Evolutionary conservation across 768 basidiomycete genomes (phyloP).

Genomic region (Panaeolus papilionaceus): DNA sequence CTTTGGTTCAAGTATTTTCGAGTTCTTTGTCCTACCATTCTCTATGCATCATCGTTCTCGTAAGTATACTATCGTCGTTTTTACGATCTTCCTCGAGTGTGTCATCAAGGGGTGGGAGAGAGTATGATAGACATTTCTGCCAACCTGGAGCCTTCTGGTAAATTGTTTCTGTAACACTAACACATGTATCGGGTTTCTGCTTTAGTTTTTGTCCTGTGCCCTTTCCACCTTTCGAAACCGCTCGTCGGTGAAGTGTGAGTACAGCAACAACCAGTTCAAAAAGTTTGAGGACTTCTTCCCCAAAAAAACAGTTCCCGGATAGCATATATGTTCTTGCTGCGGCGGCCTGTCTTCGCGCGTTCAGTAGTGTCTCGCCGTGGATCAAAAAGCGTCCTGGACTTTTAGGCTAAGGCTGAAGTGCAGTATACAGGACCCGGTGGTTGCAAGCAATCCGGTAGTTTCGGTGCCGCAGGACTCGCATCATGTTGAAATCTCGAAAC

Average conservation of each 20-base stretch:
- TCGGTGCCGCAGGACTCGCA: conserved; percentile 9
- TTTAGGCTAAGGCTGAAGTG: neutral
- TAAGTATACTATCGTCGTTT: conserved; percentile 27
- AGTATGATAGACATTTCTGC: neutral
- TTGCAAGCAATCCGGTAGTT: neutral
- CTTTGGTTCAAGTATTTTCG: conserved; percentile 32
- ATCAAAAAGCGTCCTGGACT: neutral
- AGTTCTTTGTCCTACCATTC: conserved; percentile 26
- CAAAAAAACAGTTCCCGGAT: neutral
- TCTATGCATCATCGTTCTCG: conserved; percentile 25
- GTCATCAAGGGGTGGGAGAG: conserved; percentile 1
- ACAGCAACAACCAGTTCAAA: conserved; percentile 1
- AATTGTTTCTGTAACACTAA: conserved; percentile 5
- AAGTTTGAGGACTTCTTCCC: neutral
- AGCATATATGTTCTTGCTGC: conserved; percentile 1
- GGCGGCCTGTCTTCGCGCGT: neutral
- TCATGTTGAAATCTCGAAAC: conserved; percentile 9
- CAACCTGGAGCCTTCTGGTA: neutral
- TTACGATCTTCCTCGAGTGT: conserved; percentile 12
- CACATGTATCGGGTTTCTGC: neutral
- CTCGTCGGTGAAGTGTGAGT: neutral
- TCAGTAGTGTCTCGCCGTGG: neutral
- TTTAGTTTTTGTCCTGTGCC: neutral
- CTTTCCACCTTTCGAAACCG: neutral
- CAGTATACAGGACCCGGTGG: neutral